Evolutionary conservation across 139 green algal species (phyloP), one percentile per base, ranked within the genome.

Genomic region (Nannochloris sp.): DNA sequence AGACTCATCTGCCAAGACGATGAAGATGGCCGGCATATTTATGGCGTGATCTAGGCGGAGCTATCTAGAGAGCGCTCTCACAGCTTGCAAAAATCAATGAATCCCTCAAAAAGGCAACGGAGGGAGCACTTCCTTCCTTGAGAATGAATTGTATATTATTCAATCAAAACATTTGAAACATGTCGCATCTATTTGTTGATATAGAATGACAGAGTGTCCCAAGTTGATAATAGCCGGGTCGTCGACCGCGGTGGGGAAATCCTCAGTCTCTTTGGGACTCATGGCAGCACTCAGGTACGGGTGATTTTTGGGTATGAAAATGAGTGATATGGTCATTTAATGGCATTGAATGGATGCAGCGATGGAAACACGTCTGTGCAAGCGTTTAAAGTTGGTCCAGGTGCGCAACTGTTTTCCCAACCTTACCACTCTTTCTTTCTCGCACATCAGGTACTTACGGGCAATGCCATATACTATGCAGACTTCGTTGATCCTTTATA

Each of bases 191-290:
- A 40, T 9, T 40, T 40, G 5, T 40, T 40, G 34, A 40, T 25
- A 57, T 48, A 57, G 23, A 25, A 57, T 25, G 49, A 57, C 23
- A 57, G 23, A 57, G 19, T 34, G n/a, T 40, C 60, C 64, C 6
- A 58, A 69, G 23, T 57, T 95, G 3, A 78, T 95, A 12, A 44
- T 95, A 4, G 83, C 68, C 6, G 88, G 88, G 0, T 90, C 85
- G 0, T 69, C 77, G 36, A 82, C 67, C 53, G 88, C 86, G 8
- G 87, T 93, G 16, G 88, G 88, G 18, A 93, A 95, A 69, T 92
- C 84, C 3, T 78, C 69, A 4, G 27, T 95, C 15, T 65, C 79
- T 7, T 49, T 82, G 8, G 85, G 83, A 5, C 11, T 95, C 1
- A 88, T 90, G 74, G 58, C 64, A 2, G 82, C 82, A 3, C 60